Conservation (phyloP, 2,329 filamentous ascomycete species). For the Hymenoscyphus occultus region DNA sequence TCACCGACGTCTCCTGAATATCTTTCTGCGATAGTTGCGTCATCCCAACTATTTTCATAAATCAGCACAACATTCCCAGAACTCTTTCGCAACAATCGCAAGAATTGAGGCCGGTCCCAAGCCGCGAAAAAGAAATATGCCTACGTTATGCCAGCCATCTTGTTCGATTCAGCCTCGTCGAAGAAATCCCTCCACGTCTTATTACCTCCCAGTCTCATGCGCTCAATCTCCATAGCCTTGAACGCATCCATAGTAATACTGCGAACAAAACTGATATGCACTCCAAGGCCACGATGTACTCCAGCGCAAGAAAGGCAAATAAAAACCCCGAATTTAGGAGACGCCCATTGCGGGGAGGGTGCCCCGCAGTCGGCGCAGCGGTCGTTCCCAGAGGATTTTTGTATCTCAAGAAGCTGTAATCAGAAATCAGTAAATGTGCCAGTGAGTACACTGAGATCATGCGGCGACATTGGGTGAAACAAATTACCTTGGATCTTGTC, state of each 20-base stretch:
- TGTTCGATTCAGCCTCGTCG: slow-evolving; percentile 64
- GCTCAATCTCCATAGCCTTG: slow-evolving; percentile 86
- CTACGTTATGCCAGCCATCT: slow-evolving; percentile 56
- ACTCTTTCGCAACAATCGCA: neutral
- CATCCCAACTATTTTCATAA: slow-evolving; percentile 54
- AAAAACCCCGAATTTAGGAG: slow-evolving; percentile 97
- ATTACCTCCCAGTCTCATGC: slow-evolving; percentile 92
- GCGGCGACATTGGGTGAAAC: slow-evolving; percentile 4
- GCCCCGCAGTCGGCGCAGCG: slow-evolving; percentile 93
- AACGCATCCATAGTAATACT: slow-evolving; percentile 99
- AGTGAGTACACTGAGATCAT: neutral
- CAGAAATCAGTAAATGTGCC: slow-evolving; percentile 11
- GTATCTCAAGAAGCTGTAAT: slow-evolving; percentile 77
- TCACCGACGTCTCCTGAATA: slow-evolving; percentile 89
- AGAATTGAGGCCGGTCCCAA: neutral
- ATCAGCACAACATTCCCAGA: neutral
- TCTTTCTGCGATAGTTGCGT: slow-evolving; percentile 83
- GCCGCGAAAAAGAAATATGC: slow-evolving; percentile 11
- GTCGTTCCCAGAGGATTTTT: slow-evolving; percentile 86
- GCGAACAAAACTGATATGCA: slow-evolving; percentile 97
- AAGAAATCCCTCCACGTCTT: slow-evolving; percentile 85
- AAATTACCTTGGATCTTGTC: slow-evolving; percentile 82
- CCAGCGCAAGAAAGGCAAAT: slow-evolving; percentile 97
- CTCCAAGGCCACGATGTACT: slow-evolving; percentile 88
- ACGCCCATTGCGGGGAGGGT: slow-evolving; percentile 95